These are phyloP conservation scores for Spirogloea muscicola DNA, from an alignment of 139 green algal genomes.

Conservation along the genomic window DNA sequence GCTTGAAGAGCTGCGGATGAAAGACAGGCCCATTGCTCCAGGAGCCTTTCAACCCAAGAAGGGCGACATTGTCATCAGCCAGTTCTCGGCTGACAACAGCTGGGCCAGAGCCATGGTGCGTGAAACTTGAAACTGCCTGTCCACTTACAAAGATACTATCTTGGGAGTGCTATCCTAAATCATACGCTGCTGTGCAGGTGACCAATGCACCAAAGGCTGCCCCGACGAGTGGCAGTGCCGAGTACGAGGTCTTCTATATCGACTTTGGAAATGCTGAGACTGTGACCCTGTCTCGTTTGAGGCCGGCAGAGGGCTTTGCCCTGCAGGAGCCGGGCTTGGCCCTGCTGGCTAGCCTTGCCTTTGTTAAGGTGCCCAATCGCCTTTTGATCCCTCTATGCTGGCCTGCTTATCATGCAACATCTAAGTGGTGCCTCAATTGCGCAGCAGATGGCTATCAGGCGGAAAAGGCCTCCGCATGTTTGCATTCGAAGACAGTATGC, in stretches of 20 bases:
- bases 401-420: too few species aligned
- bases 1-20: conserved; percentile 35
- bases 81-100: conserved; percentile 42
- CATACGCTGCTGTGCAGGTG: conserved; percentile 6
- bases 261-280: conserved; percentile 89
- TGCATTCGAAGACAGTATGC: too few species aligned
- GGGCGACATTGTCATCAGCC: conserved; percentile 35
- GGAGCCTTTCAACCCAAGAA: conserved; percentile 33
- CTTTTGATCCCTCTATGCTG: too few species aligned
- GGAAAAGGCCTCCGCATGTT: too few species aligned
- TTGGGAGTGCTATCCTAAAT: too few species aligned
- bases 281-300: conserved; percentile 30
- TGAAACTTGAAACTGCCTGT: too few species aligned
- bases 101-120: conserved; percentile 34
- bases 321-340: not conserved
- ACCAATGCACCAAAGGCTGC: not conserved
- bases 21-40: conserved; percentile 9
- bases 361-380: too few species aligned
- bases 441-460: too few species aligned
- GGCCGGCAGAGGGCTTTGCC: not conserved
- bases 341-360: too few species aligned
- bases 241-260: conserved; percentile 69
- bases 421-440: too few species aligned
- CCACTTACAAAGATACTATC: too few species aligned
- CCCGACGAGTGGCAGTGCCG: not conserved